These are phyloP conservation scores for Glonium stellatum DNA, from an alignment of 495 filamentous ascomycete species.

Conservation along the genomic window DNA sequence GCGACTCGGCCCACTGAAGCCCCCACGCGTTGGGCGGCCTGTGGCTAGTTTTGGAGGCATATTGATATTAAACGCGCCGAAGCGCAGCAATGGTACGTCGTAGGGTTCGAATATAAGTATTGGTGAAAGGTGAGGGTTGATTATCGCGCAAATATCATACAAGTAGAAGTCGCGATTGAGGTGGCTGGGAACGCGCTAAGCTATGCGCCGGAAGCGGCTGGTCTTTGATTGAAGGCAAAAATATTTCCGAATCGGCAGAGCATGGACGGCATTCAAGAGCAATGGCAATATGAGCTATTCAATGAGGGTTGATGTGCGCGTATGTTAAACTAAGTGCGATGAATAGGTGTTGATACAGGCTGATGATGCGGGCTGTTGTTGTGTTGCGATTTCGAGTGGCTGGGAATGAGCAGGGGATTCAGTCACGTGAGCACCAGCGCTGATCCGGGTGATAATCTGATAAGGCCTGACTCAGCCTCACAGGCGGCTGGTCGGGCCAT, in stretches of 20 bases:
- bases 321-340: not conserved
- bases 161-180: not conserved
- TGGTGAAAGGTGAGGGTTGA: not conserved
- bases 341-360: not conserved
- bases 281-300: not conserved
- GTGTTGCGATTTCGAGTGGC: not conserved
- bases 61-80: not conserved
- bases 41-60: constrained; percentile 1
- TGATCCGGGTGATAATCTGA: not conserved
- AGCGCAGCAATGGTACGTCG: not conserved
- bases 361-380: not conserved
- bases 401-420: not conserved
- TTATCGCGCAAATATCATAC: not conserved
- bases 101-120: not conserved
- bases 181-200: constrained; percentile 3
- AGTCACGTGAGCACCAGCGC: not conserved
- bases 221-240: not conserved
- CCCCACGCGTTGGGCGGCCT: constrained; percentile 21
- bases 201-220: constrained; percentile 1
- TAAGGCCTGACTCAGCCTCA: not conserved
- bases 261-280: not conserved
- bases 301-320: not conserved
- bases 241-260: not conserved
- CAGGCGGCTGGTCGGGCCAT: not conserved
- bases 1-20: not conserved